Conservation (phyloP, 2,329 filamentous ascomycete genomes). For the Nemania bipapillata region DNA sequence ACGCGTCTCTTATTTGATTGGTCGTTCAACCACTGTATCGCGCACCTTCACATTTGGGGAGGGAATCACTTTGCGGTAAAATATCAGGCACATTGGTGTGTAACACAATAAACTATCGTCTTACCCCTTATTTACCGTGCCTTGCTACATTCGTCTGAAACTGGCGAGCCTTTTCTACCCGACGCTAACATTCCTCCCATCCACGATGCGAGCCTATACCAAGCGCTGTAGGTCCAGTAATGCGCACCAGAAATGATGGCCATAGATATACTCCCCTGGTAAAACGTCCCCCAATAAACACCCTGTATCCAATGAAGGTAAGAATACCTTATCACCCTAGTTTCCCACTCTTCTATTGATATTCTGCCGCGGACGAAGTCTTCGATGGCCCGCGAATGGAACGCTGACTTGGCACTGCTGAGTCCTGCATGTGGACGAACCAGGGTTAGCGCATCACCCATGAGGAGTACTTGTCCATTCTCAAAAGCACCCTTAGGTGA, state of each 20-base stretch:
- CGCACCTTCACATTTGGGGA: not conserved
- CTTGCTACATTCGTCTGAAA: constrained; percentile 2
- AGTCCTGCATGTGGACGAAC: constrained; percentile 24
- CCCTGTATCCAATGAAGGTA: not conserved
- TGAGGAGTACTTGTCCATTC: constrained; percentile 35
- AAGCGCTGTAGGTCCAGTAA: constrained; percentile 8
- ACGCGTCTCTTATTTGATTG: not conserved
- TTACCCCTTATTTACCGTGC: not conserved
- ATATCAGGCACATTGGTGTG: too few species aligned
- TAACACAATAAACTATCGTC: too few species aligned
- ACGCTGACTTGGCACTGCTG: constrained; percentile 32
- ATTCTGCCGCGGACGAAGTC: not conserved
- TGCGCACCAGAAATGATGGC: not conserved
- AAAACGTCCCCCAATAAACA: not conserved
- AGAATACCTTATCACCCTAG: not conserved
- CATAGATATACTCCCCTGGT: not conserved
- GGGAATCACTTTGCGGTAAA: too few species aligned
- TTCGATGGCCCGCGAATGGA: not conserved
- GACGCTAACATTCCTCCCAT: not conserved
- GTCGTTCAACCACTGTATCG: not conserved
- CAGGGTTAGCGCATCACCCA: constrained; percentile 36
- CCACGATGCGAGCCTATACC: constrained; percentile 6
- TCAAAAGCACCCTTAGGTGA: constrained; percentile 35
- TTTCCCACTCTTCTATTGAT: not conserved
- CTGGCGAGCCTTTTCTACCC: not conserved